Base-by-base conservation (phyloP, 768 basidiomycete genomes). In the Daedalea quercina region DNA sequence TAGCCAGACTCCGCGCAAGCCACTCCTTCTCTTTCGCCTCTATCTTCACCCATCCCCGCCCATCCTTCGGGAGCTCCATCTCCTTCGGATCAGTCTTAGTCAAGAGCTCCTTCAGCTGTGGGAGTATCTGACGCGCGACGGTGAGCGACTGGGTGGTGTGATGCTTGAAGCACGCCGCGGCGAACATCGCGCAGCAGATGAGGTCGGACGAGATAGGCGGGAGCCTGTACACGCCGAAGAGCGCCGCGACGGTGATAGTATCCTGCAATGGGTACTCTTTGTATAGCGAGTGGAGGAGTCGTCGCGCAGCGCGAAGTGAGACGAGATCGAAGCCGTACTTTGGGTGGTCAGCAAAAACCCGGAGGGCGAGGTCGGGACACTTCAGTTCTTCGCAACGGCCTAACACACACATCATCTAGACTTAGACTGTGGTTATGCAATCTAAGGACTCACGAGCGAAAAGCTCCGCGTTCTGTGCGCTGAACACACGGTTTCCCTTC, bases 361-460 rank as follows among this genome's bases (percentile, higher is more conserved):
- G 68, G 12, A 88, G 68, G 2, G 84, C 82, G 35, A 86, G 73
- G 23, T 67, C 59, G 2, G 81, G 79, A 52, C 79, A 79, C 13
- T 67, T 61, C 1, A 86, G 73, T 59, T 84, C 75, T 54, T 76
- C 71, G 50, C 84, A 87, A 9, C 85, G 84, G 22, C 78, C 85
- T 88, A 28, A 6, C 11, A 43, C 1, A 47, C 17, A 22, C 19
- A 15, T 20, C 56, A 23, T 24, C 3, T 23, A 2, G 24, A 55
- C 45, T 31, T 31, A 4, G 11, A 51, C 9, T n/a, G 24, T 1
- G 41, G 11, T 31, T 31, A n/a, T n/a, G n/a, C n/a, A 11, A 31
- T 31, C 11, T 31, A 40, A 23, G 9, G 2, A 78, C 82, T 65
- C 64, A 85, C 84, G 75, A 51, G 78, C 70, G 59, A 86, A 80